Base-by-base conservation (phyloP, 2,329 filamentous ascomycete genomes). In the Aspergillus novofumigatus region DNA sequence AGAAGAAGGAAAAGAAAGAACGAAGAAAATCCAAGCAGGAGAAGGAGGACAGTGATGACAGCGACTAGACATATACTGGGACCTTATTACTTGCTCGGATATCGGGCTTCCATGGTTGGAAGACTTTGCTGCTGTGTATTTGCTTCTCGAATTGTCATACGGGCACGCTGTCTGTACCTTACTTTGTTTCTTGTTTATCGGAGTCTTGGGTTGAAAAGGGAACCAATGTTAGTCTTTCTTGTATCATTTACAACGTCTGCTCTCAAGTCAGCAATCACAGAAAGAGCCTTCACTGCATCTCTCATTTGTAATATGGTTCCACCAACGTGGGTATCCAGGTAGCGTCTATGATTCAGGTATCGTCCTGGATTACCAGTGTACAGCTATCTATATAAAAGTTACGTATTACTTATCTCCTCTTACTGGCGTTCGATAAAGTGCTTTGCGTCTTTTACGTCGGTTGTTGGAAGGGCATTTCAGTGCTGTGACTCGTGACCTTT, bases 11-110 rank as follows among this genome's bases (percentile, higher is more conserved):
- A 59, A 80, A 79, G 72, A 80, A 80, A 65, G 83, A 86, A 76
- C 86, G 88, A 78, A 91, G 91, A 83, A 94, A 90, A 81, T 85
- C 87, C 68, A 90, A 90, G 79, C 86, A 92, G 82, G 88, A 90
- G 72, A 87, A 91, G 38, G 88, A 88, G 68, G 87, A 91, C 78
- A 88, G 86, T 59, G 73, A 75, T 59, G 76, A 79, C 64, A 78
- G 74, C 69, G 74, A 78, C 59, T 73, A 72, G 64, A 63, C 52
- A 58, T 61, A 57, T 61, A 58, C 65, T 67, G 67, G 66, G 67
- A 70, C 61, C 51, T 58, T 50, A 26, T 62, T 65, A 60, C 32
- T 51, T 50, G 29, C 53, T 56, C 57, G 54, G 57, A 51, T 49
- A 32, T 42, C 50, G 47, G 57, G 59, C 53, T 51, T 55, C 55